Conservation (phyloP, 2,329 filamentous ascomycete genomes). For the Aspergillus clavatus region DNA sequence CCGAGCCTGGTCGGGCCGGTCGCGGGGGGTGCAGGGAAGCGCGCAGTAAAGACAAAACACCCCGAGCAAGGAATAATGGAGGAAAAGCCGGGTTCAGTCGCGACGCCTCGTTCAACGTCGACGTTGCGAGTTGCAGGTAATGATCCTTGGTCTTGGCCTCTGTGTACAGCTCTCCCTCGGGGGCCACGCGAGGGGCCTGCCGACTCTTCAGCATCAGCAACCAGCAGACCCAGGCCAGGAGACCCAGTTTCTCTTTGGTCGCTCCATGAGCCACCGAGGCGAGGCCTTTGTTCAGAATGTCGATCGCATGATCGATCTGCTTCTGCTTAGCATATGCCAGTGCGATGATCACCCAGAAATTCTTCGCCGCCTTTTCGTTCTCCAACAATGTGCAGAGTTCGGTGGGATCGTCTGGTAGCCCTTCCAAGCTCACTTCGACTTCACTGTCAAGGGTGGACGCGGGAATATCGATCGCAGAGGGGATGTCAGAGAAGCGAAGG, state of each 20-base stretch:
- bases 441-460: constrained; percentile 58
- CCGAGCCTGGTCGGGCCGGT: constrained; percentile 54
- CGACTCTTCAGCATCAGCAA: constrained; percentile 85
- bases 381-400: constrained; percentile 94
- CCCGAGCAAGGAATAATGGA: constrained; percentile 83
- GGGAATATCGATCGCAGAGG: constrained; percentile 60
- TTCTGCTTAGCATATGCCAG: constrained; percentile 94
- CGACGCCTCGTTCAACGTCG: constrained; percentile 89
- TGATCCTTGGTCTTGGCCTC: constrained; percentile 88
- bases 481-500: constrained; percentile 57
- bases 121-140: constrained; percentile 86
- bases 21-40: constrained; percentile 79
- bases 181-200: constrained; percentile 64
- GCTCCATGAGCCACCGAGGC: constrained; percentile 64
- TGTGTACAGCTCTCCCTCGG: constrained; percentile 59
- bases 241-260: constrained; percentile 76
- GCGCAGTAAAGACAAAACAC: constrained; percentile 80
- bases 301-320: constrained; percentile 78
- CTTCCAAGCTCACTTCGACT: constrained; percentile 90
- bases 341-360: constrained; percentile 97
- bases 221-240: constrained; percentile 84
- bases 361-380: constrained; percentile 84
- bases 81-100: constrained; percentile 89
- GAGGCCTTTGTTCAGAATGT: constrained; percentile 67
- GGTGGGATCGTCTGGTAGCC: constrained; percentile 86